Percentiles rank a stretch among this genome's conserved stretches.
Conservation (phyloP, 2,329 filamentous ascomycete genomes). For the Sphaceloma murrayae region DNA sequence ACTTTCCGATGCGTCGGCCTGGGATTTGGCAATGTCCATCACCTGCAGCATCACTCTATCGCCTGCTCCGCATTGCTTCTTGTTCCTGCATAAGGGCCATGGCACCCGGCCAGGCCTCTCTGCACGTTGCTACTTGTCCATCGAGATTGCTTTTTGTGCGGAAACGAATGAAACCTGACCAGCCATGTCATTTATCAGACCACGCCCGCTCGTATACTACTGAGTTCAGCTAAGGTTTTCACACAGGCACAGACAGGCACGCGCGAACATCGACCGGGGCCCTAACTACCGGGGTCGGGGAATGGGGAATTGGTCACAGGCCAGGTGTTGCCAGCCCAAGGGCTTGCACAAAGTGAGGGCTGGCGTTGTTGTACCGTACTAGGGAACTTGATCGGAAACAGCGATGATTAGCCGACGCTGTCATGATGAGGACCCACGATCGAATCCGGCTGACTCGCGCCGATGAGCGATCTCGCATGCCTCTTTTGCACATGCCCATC, state of each 20-base stretch:
- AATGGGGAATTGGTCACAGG: constrained; percentile 10
- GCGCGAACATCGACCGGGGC: neutral
- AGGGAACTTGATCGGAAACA: constrained; percentile 6
- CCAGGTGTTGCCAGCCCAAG: constrained; percentile 11
- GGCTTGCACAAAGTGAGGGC: no score
- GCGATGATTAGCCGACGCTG: no score
- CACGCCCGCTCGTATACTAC: neutral
- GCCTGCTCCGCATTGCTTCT: neutral
- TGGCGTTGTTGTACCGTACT: no score
- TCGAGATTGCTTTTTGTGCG: neutral
- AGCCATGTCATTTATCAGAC: constrained; percentile 4
- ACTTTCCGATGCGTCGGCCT: neutral
- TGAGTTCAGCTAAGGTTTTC: constrained; percentile 12
- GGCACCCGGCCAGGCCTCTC: constrained; percentile 1
- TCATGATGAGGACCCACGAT: no score
- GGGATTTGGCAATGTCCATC: constrained; percentile 4
- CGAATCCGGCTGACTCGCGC: no score
- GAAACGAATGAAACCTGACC: neutral
- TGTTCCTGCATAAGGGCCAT: constrained; percentile 8
- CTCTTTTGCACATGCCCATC: no score
- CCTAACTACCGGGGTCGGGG: neutral
- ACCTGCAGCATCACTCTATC: neutral
- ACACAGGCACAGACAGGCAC: neutral
- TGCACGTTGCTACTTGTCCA: neutral
- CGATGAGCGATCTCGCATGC: no score